These are phyloP conservation scores for Fusarium sp. DNA, from an alignment of 2,329 filamentous ascomycete genomes.

Conservation along the genomic window DNA sequence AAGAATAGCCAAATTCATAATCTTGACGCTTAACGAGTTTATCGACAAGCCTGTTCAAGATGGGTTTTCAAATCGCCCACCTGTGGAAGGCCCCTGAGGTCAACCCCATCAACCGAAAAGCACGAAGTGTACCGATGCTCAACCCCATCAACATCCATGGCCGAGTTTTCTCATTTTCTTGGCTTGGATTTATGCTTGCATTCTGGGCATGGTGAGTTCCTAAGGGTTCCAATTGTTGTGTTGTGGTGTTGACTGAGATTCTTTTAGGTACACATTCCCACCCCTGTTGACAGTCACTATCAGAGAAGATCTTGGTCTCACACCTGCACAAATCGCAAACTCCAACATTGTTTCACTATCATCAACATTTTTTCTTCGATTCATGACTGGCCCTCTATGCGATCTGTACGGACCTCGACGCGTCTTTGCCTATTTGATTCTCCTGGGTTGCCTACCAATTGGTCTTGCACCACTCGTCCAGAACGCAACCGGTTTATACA, in stretches of 20 bases:
- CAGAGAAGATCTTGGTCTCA: slow-evolving; percentile 78
- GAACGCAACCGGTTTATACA: slow-evolving; percentile 69
- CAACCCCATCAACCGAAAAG: slow-evolving; percentile 87
- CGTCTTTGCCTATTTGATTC: slow-evolving; percentile 80
- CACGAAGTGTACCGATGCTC: slow-evolving; percentile 78
- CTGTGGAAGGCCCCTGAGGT: slow-evolving; percentile 67
- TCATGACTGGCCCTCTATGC: slow-evolving; percentile 83
- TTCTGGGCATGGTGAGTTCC: slow-evolving; percentile 78
- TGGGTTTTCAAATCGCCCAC: slow-evolving; percentile 44
- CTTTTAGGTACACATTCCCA: slow-evolving; percentile 77
- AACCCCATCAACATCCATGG: slow-evolving; percentile 84
- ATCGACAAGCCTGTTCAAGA: slow-evolving; percentile 24
- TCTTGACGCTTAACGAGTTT: not conserved
- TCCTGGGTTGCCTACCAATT: slow-evolving; percentile 81
- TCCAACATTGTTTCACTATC: slow-evolving; percentile 87
- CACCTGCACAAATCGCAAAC: slow-evolving; percentile 77
- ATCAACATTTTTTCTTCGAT: slow-evolving; percentile 75
- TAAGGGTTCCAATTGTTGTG: not conserved
- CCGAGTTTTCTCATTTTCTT: slow-evolving; percentile 89
- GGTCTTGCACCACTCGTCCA: slow-evolving; percentile 82
- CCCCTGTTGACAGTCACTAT: slow-evolving; percentile 82
- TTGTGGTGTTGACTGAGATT: slow-evolving; percentile 18
- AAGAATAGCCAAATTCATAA: not conserved
- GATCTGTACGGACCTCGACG: slow-evolving; percentile 83
- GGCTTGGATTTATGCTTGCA: slow-evolving; percentile 84